Evolutionary conservation across 1,284 basidiomycete genomes (phyloP), one percentile per base, ranked within the genome.

Genomic region (Abortiporus biennis): DNA sequence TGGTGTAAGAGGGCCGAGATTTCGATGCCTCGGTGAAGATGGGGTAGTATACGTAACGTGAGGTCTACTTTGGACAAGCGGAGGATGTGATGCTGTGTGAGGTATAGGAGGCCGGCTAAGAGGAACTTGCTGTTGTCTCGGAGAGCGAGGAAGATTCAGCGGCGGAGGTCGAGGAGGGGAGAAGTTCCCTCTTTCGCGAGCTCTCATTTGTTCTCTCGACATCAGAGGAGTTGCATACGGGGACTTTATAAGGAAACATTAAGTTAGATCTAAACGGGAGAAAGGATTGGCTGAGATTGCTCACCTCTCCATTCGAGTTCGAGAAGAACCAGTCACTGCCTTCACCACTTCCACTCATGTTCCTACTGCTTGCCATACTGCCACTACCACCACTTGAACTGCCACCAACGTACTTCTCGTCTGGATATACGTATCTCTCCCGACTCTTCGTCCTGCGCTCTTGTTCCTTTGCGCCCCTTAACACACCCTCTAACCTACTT

Each of bases 401-500:
- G n/a, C 52, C 47, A 11, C 45, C 42, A n/a, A n/a, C n/a, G n/a
- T n/a, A n/a, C n/a, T n/a, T n/a, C n/a, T n/a, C n/a, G n/a, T n/a
- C n/a, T n/a, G n/a, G n/a, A n/a, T n/a, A n/a, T n/a, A n/a, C n/a
- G n/a, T n/a, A n/a, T 27, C 54, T 49, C 39, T 60, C 57, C 17
- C 39, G 36, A 40, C 56, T 58, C 24, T 46, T 38, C 22, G 46
- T 41, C 22, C 54, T 41, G 36, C 53, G 41, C 27, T 50, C 50
- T 50, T 59, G 52, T 41, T 57, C 45, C 55, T 58, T 53, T 54
- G 61, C 54, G 43, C 49, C 55, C 45, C 61, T 60, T 23, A 80
- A 55, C 27, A 78, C 74, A 8, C 68, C 61, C 55, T 80, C 77
- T n/a, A 80, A 59, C 20, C 71, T 64, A 34, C 64, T 69, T n/a